Conservation (phyloP, 192 early-diverging fungal species). For the Coemansia reversa region DNA sequence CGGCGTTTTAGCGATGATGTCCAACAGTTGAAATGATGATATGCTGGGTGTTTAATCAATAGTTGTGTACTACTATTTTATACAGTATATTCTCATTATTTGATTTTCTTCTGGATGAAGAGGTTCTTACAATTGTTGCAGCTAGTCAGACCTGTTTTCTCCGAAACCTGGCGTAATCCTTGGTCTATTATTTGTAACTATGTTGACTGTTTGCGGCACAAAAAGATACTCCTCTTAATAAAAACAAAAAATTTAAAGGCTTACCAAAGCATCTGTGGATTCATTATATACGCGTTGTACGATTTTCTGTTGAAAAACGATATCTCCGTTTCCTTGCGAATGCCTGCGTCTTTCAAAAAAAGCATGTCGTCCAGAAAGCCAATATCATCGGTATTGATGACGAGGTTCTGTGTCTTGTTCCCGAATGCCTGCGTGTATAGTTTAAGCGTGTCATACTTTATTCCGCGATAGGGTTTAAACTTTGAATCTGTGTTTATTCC, state of each 20-base stretch:
- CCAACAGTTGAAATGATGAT: too few relatives aligned
- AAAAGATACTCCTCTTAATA: not conserved
- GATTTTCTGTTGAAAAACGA: conserved; percentile 72
- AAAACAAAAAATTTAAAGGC: too few relatives aligned
- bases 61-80: too few relatives aligned
- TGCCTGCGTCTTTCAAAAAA: conserved; percentile 51
- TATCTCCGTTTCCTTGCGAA: conserved; percentile 79
- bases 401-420: conserved; percentile 74
- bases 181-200: too few relatives aligned
- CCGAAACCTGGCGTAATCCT: too few relatives aligned
- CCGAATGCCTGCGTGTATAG: conserved; percentile 47
- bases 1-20: not conserved
- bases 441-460: conserved; percentile 38
- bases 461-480: conserved; percentile 35
- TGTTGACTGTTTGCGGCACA: too few relatives aligned
- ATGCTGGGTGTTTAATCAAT: too few relatives aligned
- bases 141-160: too few relatives aligned
- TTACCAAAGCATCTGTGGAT: conserved; percentile 84
- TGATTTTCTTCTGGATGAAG: too few relatives aligned
- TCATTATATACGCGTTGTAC: conserved; percentile 69
- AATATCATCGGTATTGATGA: conserved; percentile 80
- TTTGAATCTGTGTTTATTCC: conserved; percentile 25
- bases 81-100: too few relatives aligned
- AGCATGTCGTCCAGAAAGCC: conserved; percentile 61
- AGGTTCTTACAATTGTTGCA: too few relatives aligned